Base-by-base conservation (phyloP, 1,139 yeast genomes). In the Keqinozyma sinolaborantium region DNA sequence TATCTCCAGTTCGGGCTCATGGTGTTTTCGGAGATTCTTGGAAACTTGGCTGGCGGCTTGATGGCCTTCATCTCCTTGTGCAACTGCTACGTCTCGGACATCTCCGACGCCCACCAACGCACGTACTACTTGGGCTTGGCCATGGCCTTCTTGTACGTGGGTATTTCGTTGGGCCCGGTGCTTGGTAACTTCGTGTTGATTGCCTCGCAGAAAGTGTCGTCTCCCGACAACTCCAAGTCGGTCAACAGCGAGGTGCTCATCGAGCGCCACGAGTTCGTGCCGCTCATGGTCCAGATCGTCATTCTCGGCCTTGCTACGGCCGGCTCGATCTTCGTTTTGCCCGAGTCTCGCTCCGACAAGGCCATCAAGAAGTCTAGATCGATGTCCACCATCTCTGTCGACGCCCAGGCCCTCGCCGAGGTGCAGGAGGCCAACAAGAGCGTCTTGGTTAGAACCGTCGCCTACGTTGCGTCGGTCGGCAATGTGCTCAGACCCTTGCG, bases 131-230 rank as follows among this genome's bases (percentile, higher is more conserved):
- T 83, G 39, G 86, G 87, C 1, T 53, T 72, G 23, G 56, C 70
- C 13, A 65, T 71, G 38, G 83, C 87, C 0, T 58, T 73, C 18
- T 48, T 80, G 34, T 79, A 67, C 42, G 58, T 68, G 3, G 90
- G 88, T 0, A 47, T 77, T 39, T 79, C 82, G 0, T 8, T 72
- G n/a, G 92, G 90, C 2, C 92, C 94, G 0, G 35, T 77, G 15
- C 30, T 68, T 2, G 82, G 83, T 0, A 74, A 78, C 30, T 38
- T 63, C 14, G 32, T 39, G 40, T 58, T 35, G 50, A 46, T 24
- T 33, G 51, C 34, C 38, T 36, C 54, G 41, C 34, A 40, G 27
- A 37, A 29, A 11, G 31, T 33, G 28, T 11, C 26, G 18, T 11
- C 28, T 16, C 14, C 18, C 29, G 3, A 11, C 16, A 4, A 28